Evolutionary conservation across 176 grass and related monocot species (phyloP).

Genomic region (Oryza rufipogon): DNA sequence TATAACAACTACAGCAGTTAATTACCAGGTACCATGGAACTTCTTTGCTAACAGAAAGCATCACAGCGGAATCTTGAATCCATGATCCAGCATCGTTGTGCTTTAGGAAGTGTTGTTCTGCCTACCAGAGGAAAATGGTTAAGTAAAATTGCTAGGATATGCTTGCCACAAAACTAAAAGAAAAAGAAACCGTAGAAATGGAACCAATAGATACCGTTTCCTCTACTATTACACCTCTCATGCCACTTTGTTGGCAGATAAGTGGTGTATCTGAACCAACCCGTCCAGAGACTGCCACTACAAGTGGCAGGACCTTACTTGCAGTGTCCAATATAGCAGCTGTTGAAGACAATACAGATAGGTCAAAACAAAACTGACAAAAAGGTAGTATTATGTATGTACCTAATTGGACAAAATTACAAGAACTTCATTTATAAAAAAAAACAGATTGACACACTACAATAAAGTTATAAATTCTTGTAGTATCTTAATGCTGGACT

Average conservation of each 20-base stretch:
- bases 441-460: slow-evolving; percentile 24
- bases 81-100: slow-evolving; percentile 97
- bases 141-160: slow-evolving; percentile 22
- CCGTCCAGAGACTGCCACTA: slow-evolving; percentile 81
- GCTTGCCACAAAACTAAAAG: neutral
- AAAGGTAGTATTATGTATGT: slow-evolving; percentile 2
- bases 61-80: slow-evolving; percentile 92
- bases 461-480: neutral
- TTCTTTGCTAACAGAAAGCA: slow-evolving; percentile 86
- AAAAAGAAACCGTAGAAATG: neutral
- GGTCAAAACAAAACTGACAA: neutral
- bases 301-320: slow-evolving; percentile 78
- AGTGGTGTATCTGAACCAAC: slow-evolving; percentile 89
- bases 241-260: slow-evolving; percentile 86
- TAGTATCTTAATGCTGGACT: neutral
- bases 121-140: slow-evolving; percentile 49
- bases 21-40: slow-evolving; percentile 97
- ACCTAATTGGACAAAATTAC: slow-evolving; percentile 3
- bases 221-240: slow-evolving; percentile 89
- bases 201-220: slow-evolving; percentile 68
- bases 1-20: neutral
- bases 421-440: slow-evolving; percentile 11
- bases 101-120: slow-evolving; percentile 96
- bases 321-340: slow-evolving; percentile 82
- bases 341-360: slow-evolving; percentile 37